Evolutionary conservation across 2,329 filamentous ascomycete species (phyloP), one percentile per base, ranked within the genome.

Genomic region (Arachnomyces sp.): DNA sequence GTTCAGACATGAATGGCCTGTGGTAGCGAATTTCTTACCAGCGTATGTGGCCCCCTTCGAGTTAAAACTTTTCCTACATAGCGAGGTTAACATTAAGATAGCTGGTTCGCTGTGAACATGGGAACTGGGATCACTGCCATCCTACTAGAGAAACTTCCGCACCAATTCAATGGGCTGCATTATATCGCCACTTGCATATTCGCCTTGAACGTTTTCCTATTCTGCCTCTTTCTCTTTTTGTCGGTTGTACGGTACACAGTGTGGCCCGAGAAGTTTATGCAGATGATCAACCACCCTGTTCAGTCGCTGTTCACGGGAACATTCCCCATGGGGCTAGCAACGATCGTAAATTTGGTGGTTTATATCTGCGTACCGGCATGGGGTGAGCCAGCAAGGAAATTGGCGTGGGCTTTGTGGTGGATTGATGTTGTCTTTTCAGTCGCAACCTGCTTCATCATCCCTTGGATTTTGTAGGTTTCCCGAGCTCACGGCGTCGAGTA

Each of bases 101-200:
- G 72, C 55, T 79, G 76, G 76, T 79, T 78, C 53, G 64, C 71
- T 2, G 68, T 73, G 25, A 77, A 68, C 32, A 79, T 84, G 79
- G 81, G 81, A 18, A 84, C 80, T 0, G 81, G 80, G 14, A 76
- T 84, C 30, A 74, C 81, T 7, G 74, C 76, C 2, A 71, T 82
- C 30, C 64, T 84, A 14, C 66, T 84, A 13, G 66, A 75, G 47
- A 71, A 73, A 13, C 67, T 83, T 8, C 80, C 80, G 0, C 83
- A 77, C 56, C 71, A 79, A 45, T 67, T 68, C 1, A 42, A 48
- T 7, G 80, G 74, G 68, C 63, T 83, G 0, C 69, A 73, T 49
- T 76, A 72, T 58, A 64, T 82, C 14, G 75, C 77, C 1, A 71
- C 78, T 35, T 52, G 70, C 36, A 73, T 84, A 54, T 82, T 84